phyloP scores from a whole-genome alignment of 441 rosid species.

The Pelargonium australe region DNA sequence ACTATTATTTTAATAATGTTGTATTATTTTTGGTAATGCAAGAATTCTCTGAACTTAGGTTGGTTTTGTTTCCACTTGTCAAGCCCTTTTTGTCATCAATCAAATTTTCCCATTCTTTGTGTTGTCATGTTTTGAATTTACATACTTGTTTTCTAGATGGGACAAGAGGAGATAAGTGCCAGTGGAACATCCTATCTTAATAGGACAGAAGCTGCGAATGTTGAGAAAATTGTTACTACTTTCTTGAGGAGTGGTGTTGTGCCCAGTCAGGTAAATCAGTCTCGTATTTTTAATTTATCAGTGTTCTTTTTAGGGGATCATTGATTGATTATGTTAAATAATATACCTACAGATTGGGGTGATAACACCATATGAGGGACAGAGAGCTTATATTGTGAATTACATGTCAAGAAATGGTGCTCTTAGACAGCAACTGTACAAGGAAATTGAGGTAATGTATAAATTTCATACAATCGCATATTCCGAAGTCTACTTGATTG shows the following conservation, averaged over 20 bases:
- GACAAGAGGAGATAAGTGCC: constrained; percentile 30
- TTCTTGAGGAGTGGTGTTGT: constrained; percentile 25
- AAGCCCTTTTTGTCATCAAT: no score
- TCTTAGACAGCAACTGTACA: constrained; percentile 27
- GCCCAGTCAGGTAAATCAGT: constrained; percentile 22
- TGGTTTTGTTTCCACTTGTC: no score
- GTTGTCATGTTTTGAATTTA: constrained; percentile 17
- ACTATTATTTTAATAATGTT: no score
- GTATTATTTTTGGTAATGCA: no score
- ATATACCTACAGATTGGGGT: constrained; percentile 71
- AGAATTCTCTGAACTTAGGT: no score
- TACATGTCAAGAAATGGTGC: constrained; percentile 28
- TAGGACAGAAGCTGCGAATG: constrained; percentile 28
- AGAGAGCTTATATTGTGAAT: constrained; percentile 27
- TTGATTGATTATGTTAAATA: constrained; percentile 3
- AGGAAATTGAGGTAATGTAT: constrained; percentile 81
- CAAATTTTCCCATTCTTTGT: no score
- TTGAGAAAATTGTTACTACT: constrained; percentile 26
- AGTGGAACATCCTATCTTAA: constrained; percentile 25
- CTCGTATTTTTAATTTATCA: constrained; percentile 7
- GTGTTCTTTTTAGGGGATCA: neutral
- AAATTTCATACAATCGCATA: constrained; percentile 8
- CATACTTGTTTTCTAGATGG: constrained; percentile 22
- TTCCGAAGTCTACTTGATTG: constrained; percentile 11
- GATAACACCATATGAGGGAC: constrained; percentile 99